phyloP scores from a whole-genome alignment of 345 rosid species.

The Salix viminalis region DNA sequence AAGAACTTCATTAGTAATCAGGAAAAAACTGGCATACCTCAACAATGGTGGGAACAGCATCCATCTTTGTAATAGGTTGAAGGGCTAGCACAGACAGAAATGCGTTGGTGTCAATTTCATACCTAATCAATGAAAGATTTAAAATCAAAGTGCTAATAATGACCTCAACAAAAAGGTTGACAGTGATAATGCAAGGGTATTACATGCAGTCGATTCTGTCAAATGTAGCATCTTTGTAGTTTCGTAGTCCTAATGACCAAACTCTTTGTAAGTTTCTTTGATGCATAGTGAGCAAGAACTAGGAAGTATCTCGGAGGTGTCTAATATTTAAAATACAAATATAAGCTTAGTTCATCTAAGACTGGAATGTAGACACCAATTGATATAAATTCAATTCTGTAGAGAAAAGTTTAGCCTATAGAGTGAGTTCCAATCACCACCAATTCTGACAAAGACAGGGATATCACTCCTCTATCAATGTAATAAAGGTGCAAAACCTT shows the following conservation, averaged over 20 bases:
- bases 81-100: conserved; percentile 91
- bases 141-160: conserved; percentile 19
- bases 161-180: neutral
- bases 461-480: neutral
- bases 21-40: conserved; percentile 48
- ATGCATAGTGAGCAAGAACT: neutral
- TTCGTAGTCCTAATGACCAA: neutral
- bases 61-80: conserved; percentile 72
- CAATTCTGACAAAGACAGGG: neutral
- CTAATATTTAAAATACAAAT: neutral
- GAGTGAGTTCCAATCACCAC: neutral
- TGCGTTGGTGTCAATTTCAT: conserved; percentile 87
- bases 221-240: neutral
- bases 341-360: neutral
- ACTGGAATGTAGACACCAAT: neutral
- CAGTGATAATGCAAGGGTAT: neutral
- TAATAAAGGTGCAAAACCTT: neutral
- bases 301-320: neutral
- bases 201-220: neutral
- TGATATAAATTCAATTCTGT: neutral
- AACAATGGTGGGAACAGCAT: conserved; percentile 80
- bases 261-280: neutral
- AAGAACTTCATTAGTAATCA: neutral
- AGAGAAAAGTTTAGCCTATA: neutral
- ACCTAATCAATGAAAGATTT: conserved; percentile 47